These are phyloP conservation scores for Pythium apleroticum DNA, from an alignment of 352 stramenopile species.

Conservation along the genomic window DNA sequence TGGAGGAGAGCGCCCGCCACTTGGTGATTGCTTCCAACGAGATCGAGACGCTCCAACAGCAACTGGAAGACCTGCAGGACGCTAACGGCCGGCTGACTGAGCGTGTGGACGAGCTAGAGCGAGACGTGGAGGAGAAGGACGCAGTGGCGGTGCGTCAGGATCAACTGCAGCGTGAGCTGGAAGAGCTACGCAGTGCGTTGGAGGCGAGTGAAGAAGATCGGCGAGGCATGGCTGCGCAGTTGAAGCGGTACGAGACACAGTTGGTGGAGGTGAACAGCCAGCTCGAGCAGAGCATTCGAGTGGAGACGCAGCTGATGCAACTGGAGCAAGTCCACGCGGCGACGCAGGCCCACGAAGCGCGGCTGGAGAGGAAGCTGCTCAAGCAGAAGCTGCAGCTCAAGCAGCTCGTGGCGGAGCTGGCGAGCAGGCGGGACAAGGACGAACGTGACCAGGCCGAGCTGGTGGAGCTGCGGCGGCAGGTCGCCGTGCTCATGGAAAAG, in stretches of 20 bases:
- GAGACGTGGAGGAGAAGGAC: not conserved
- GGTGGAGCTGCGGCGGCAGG: conserved; percentile 29
- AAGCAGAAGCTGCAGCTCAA: conserved; percentile 36
- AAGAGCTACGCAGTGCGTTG: not conserved
- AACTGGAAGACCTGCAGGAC: not conserved
- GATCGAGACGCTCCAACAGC: conserved; percentile 3
- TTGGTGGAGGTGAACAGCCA: conserved; percentile 25
- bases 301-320: conserved; percentile 24
- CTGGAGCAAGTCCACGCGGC: conserved; percentile 21
- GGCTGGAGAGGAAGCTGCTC: conserved; percentile 33
- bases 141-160: not conserved
- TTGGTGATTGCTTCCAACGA: not conserved
- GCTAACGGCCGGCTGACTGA: not conserved
- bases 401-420: conserved; percentile 25
- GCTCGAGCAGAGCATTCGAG: conserved; percentile 26
- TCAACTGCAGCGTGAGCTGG: not conserved
- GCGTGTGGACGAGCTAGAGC: not conserved
- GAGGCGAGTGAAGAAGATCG: not conserved
- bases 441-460: conserved; percentile 31
- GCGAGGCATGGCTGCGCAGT: not conserved
- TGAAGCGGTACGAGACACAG: conserved; percentile 19
- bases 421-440: conserved; percentile 16
- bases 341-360: conserved; percentile 13
- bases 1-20: not conserved
- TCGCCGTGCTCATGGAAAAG: conserved; percentile 36